Evolutionary conservation across 306 rosid species (phyloP), one percentile per base, ranked within the genome.

Genomic region (Bauhinia variegata): DNA sequence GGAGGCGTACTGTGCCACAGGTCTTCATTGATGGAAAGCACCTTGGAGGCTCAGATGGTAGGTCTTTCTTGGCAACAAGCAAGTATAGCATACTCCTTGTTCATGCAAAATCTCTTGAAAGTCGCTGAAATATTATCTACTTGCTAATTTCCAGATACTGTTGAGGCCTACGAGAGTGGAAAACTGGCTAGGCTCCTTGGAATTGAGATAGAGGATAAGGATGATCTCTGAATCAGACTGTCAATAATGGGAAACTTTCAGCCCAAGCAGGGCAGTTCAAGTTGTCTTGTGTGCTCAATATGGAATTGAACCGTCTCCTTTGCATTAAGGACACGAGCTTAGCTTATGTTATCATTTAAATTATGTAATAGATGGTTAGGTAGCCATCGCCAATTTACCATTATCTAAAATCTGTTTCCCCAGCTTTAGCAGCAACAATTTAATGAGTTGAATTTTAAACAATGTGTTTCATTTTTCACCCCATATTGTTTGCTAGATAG

Each of bases 31-130:
- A 86, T 50, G 96, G 93, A 70, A 81, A 86, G 67, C 96, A 92
- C 81, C 70, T 92, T 28, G 98, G 98, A 52, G 98, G 96, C 15
- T 92, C 98, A 32, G 98, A 92, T 74, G 98, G 98, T 92, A 84
- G 70, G 51, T 63, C 42, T 23, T 28, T 53, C 71, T 31, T 19
- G 5, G 16, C n/a, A 52, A 42, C 51, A 49, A 15, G 33, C 28
- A 54, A 30, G 28, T 48, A 30, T 8, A 10, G 15, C 14, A 31
- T 69, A 68, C 14, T 67, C 41, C 8, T 51, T 36, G 33, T 67
- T 63, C 36, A 14, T 53, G 9, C 63, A 32, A 19, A 50, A 46
- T 39, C 65, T 62, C 23, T 43, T 10, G 59, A 30, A 42, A 42
- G 32, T 14, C 34, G 37, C 78, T 72, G 16, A 49, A 67, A 47